Base-by-base conservation (phyloP, 345 rosid species). In the Camelina sativa region DNA sequence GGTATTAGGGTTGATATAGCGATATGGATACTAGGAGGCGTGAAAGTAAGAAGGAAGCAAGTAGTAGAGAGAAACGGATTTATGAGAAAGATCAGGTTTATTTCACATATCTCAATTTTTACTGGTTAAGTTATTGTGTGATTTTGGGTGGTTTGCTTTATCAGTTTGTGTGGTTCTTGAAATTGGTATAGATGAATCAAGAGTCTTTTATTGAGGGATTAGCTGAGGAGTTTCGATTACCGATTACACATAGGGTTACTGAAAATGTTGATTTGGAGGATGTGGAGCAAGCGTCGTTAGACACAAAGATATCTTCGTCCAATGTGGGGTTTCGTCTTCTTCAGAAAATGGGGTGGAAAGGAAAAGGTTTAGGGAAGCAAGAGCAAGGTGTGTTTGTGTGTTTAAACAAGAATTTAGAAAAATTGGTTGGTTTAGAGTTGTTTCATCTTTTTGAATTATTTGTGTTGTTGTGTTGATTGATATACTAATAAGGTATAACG, bases 271-370 rank as follows among this genome's bases (percentile, higher is more conserved):
- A 92, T 72, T 75, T 92, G 46, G 99, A 92, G 62, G 82, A 87
- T 63, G 99, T 92, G 69, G 98, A 95, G 50, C 98, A 92, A 78
- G 98, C 98, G 1, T 87, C 97, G 0, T 68, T 92, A 23, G 98
- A 92, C 71, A 90, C 93, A 3, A 83, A 71, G 80, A 82, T 95
- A 82, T 73, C 96, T 9, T 88, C 92, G 1, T 84, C 98, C n/a
- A 95, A 95, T 74, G 74, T 95, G 28, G 98, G 99, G 50, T 95
- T 89, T 81, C 90, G 91, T 76, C 99, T 95, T 78, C 94, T 95
- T 67, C 96, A 90, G 73, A 95, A 92, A 76, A 95, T 95, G 99
- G 99, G 99, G 17, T 95, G 99, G 99, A 95, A 89, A 79, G 99
- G 98, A 47, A 90, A 90, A 79, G 98, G 99, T 55, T 90, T 92